phyloP scores from a whole-genome alignment of 345 rosid species.

The Syzygium grande region DNA sequence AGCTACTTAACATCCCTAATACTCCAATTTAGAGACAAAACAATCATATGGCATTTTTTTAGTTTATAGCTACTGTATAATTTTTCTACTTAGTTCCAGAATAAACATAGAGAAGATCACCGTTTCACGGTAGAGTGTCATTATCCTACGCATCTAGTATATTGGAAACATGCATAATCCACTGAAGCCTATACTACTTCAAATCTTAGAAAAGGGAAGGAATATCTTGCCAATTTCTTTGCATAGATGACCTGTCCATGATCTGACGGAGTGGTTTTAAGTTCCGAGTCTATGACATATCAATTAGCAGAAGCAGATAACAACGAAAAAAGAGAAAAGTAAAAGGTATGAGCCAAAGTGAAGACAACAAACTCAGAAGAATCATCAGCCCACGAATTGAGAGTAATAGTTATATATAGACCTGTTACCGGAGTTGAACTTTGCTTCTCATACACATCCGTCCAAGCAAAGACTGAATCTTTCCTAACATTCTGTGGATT shows the following conservation, averaged over 20 bases:
- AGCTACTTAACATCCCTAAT: neutral
- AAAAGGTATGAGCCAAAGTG: neutral
- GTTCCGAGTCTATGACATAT: neutral
- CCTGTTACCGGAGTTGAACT: conserved; percentile 23
- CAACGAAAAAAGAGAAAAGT: neutral
- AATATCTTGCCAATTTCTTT: neutral
- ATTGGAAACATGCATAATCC: neutral
- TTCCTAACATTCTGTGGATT: conserved; percentile 44
- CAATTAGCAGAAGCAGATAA: neutral
- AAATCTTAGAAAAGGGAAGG: neutral
- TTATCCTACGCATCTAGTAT: neutral
- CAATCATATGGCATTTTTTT: neutral
- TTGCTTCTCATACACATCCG: conserved; percentile 52
- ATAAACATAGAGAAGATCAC: neutral
- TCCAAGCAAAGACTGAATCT: conserved; percentile 62
- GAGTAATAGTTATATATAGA: neutral
- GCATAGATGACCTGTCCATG: neutral
- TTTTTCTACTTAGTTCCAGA: neutral
- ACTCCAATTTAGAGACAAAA: neutral
- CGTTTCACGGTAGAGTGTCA: neutral
- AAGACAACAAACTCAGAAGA: neutral
- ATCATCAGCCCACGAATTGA: neutral
- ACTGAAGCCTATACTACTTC: neutral
- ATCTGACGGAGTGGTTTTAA: neutral
- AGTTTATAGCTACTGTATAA: neutral